Evolutionary conservation across 192 early-diverging fungal species (phyloP).

Genomic region (Coemansia sp.): DNA sequence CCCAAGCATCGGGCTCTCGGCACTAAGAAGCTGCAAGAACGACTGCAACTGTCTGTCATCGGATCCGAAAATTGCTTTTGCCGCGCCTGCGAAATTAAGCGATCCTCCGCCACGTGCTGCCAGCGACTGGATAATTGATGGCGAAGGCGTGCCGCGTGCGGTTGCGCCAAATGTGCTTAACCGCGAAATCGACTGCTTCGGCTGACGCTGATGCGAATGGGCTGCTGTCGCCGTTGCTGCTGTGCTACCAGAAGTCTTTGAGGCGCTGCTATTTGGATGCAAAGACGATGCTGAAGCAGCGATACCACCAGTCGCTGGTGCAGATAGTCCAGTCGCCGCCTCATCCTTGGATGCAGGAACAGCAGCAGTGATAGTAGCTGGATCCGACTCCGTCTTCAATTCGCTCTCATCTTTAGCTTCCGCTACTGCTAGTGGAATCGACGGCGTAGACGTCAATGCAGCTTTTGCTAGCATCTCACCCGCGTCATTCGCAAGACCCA

Average conservation of each 20-base stretch:
- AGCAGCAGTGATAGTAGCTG: too few relatives aligned
- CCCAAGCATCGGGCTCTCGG: constrained; percentile 52
- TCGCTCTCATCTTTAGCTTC: background rate
- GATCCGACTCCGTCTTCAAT: background rate
- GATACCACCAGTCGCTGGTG: background rate
- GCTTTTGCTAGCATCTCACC: background rate
- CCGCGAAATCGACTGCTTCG: constrained; percentile 38
- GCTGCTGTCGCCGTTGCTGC: constrained; percentile 10
- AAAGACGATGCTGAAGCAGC: background rate
- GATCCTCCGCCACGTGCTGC: constrained; percentile 23
- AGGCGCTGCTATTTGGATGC: constrained; percentile 10
- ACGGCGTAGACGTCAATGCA: background rate
- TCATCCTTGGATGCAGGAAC: too few relatives aligned
- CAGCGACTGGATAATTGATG: constrained; percentile 55
- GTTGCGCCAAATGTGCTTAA: constrained; percentile 52
- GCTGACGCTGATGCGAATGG: constrained; percentile 1
- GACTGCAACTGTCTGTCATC: constrained; percentile 47
- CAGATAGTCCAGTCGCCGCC: background rate
- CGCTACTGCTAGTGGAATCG: background rate
- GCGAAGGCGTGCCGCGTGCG: constrained; percentile 49
- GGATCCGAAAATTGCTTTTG: constrained; percentile 47
- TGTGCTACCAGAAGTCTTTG: constrained; percentile 1
- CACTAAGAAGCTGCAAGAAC: constrained; percentile 49
- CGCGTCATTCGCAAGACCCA: background rate
- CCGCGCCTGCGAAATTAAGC: constrained; percentile 25